Evolutionary conservation across 1,284 basidiomycete genomes (phyloP).

Genomic region (Leccinum fallax): DNA sequence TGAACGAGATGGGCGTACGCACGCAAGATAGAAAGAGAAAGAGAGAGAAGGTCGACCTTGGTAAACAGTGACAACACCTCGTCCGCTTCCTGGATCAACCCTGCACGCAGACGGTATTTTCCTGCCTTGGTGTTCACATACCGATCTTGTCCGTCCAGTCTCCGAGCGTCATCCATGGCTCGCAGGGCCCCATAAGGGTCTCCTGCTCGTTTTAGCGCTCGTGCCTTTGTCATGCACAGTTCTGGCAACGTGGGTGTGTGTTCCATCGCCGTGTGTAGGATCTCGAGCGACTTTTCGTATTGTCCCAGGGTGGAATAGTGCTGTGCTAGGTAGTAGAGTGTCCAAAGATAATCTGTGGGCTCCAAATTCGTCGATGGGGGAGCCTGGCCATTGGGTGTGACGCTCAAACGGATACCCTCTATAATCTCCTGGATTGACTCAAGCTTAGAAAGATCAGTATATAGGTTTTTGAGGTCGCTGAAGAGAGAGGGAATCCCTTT

Average conservation of each 20-base stretch:
- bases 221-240: slow-evolving; percentile 82
- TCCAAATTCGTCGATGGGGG: slow-evolving; percentile 47
- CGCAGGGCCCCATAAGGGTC: slow-evolving; percentile 77
- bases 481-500: slow-evolving; percentile 96
- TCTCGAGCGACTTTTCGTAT: slow-evolving; percentile 61
- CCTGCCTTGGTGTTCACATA: slow-evolving; percentile 95
- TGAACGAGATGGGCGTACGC: background rate
- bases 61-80: slow-evolving; percentile 84
- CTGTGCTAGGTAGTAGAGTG: slow-evolving; percentile 92
- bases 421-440: slow-evolving; percentile 73
- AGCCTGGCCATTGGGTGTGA: slow-evolving; percentile 30
- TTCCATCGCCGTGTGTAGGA: slow-evolving; percentile 67
- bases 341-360: slow-evolving; percentile 92
- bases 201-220: slow-evolving; percentile 87
- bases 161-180: slow-evolving; percentile 81
- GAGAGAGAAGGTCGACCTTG: slow-evolving; percentile 55
- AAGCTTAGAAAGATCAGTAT: slow-evolving; percentile 66
- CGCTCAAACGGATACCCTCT: slow-evolving; percentile 51
- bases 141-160: slow-evolving; percentile 92
- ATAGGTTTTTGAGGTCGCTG: slow-evolving; percentile 89
- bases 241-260: slow-evolving; percentile 97
- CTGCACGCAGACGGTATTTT: slow-evolving; percentile 88
- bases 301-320: slow-evolving; percentile 76
- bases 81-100: slow-evolving; percentile 75
- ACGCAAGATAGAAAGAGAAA: background rate